A percentile compares a stretch with the other conserved stretches of the same genome.
phyloP scores from a whole-genome alignment of 305 asterid species.

The Fraxinus dipetala region DNA sequence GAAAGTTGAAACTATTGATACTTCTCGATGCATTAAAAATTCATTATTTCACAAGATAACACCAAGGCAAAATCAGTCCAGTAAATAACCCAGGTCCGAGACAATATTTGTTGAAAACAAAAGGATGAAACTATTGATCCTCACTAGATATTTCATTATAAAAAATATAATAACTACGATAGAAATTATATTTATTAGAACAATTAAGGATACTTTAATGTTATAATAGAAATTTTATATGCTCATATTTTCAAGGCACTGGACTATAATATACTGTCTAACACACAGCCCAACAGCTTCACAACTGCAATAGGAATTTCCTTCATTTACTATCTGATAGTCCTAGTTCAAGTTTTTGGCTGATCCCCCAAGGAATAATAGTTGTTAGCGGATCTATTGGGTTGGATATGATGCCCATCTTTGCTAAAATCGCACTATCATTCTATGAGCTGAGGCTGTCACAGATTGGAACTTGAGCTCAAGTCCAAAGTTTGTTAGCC shows the following conservation, averaged over 20 bases:
- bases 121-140: background rate
- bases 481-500: background rate
- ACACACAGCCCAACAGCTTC: background rate
- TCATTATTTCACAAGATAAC: background rate
- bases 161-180: background rate
- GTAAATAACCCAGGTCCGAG: background rate
- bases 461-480: background rate
- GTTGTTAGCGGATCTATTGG: background rate
- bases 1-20: slow-evolving; percentile 9
- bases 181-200: background rate
- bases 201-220: background rate
- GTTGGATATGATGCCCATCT: background rate
- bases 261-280: background rate
- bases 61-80: background rate
- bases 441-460: background rate
- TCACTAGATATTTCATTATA: background rate
- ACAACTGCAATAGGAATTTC: background rate
- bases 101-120: background rate
- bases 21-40: background rate
- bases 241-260: background rate
- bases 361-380: background rate
- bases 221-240: background rate
- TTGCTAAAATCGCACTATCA: background rate
- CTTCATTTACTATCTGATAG: background rate
- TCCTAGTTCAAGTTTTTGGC: background rate